These are phyloP conservation scores for Fusarium coffeatum DNA, from an alignment of 2,329 filamentous ascomycete species.

Conservation along the genomic window DNA sequence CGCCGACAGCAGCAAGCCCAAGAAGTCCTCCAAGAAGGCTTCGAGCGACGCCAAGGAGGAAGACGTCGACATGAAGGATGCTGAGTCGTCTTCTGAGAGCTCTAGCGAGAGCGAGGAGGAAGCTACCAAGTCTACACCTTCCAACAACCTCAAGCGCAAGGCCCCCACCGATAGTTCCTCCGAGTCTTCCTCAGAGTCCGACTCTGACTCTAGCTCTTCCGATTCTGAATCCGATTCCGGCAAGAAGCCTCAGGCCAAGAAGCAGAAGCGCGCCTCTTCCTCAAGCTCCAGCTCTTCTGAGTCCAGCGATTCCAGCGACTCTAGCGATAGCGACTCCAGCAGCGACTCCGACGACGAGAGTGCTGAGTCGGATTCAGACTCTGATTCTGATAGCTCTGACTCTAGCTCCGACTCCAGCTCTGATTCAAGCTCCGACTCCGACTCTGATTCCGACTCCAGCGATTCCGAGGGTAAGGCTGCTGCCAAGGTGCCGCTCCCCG, in stretches of 20 bases:
- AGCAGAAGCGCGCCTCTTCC: slow-evolving; percentile 54
- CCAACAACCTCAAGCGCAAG: slow-evolving; percentile 56
- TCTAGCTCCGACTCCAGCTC: slow-evolving; percentile 49
- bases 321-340: slow-evolving; percentile 45
- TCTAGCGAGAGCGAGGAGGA: slow-evolving; percentile 44
- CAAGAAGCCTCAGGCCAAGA: slow-evolving; percentile 65
- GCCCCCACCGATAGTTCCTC: slow-evolving; percentile 51
- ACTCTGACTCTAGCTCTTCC: slow-evolving; percentile 32
- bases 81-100: slow-evolving; percentile 52
- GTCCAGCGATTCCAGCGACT: slow-evolving; percentile 47
- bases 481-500: slow-evolving; percentile 57
- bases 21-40: slow-evolving; percentile 37
- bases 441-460: slow-evolving; percentile 52
- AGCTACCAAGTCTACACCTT: slow-evolving; percentile 34
- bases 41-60: slow-evolving; percentile 49
- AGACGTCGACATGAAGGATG: slow-evolving; percentile 62
- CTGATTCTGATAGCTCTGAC: slow-evolving; percentile 42
- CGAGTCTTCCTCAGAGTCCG: slow-evolving; percentile 54
- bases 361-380: slow-evolving; percentile 52
- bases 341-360: slow-evolving; percentile 51
- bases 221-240: slow-evolving; percentile 50
- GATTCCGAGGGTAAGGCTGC: slow-evolving; percentile 53
- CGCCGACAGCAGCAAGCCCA: slow-evolving; percentile 34
- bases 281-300: slow-evolving; percentile 28
- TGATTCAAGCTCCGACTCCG: slow-evolving; percentile 48